Evolutionary conservation across 306 rosid genomes (phyloP), one percentile per base, ranked within the genome.

Genomic region (Oxytropis ochrocephala): DNA sequence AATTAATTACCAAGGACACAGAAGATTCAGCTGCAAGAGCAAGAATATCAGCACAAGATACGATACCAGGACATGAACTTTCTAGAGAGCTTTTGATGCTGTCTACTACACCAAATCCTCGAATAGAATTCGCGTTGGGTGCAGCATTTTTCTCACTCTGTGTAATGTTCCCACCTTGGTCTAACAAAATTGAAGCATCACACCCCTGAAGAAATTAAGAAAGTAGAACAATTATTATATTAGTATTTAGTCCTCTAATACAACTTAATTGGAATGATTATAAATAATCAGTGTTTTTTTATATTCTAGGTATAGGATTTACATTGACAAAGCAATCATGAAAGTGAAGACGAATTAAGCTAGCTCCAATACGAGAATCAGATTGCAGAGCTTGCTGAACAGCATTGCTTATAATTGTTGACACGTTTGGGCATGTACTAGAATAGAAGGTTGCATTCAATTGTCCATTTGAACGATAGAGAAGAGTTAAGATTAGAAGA

Each of bases 41-140:
- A 13, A 88, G 80, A 80, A 91, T 78, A 72, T 91, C 97, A 64
- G 95, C 92, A 19, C 95, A 91, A 11, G 92, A 88, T 1, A 91
- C 96, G 2, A 85, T 39, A 7, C 81, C 80, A 1, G 85, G 75
- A 60, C 97, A 91, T 8, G 89, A 80, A 60, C 49, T 91, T 63
- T 88, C 97, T 2, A 88, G 19, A 7, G 91, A 82, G 1, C 78
- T 74, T 53, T 91, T 91, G 65, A 91, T 91, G 78, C 51, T 79
- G 49, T 84, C 92, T 3, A 91, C 85, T 0, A 91, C 80, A n/a
- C 13, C 74, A 44, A 78, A 80, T 2, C 95, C 97, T 6, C 91
- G 51, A 13, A 14, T 19, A 1, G 95, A 87, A 43, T 69, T 75
- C 32, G 17, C 11, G 38, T 89, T 87, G 1, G 89, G 89, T 36